Percentiles rank a stretch among this genome's conserved stretches.
These are phyloP conservation scores for Phialophora expanda DNA, from an alignment of 2,329 filamentous ascomycete genomes.

Conservation along the genomic window DNA sequence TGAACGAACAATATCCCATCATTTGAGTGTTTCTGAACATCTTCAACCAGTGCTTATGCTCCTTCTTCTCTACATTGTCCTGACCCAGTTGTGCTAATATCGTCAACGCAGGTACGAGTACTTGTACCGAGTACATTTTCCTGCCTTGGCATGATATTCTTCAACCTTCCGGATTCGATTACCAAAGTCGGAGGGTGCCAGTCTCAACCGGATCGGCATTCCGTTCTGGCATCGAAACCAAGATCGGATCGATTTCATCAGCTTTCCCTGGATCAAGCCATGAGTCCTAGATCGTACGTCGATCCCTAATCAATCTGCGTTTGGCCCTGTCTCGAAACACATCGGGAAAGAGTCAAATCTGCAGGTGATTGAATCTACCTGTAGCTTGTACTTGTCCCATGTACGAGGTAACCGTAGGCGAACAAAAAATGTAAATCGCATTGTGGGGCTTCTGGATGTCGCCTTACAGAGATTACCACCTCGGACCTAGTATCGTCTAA, in stretches of 20 bases:
- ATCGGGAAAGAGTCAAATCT: neutral
- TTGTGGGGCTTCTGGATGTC: neutral
- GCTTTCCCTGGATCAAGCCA: neutral
- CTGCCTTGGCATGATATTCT: slow-evolving; percentile 10
- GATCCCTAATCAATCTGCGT: neutral
- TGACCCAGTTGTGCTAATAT: slow-evolving; percentile 11
- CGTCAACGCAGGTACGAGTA: slow-evolving; percentile 24
- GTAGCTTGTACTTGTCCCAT: neutral
- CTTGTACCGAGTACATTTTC: slow-evolving; percentile 2
- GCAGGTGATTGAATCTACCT: neutral
- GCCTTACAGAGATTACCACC: neutral
- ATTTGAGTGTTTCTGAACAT: slow-evolving; percentile 26
- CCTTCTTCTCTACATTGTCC: neutral
- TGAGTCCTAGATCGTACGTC: neutral
- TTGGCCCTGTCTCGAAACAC: neutral
- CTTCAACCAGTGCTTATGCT: neutral
- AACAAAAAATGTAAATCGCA: neutral
- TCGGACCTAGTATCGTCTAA: neutral
- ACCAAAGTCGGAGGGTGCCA: neutral
- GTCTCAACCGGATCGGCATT: neutral
- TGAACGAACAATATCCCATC: slow-evolving; percentile 48
- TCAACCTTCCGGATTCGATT: slow-evolving; percentile 1
- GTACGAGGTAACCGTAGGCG: neutral
- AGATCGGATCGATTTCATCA: neutral
- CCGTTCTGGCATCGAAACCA: neutral